These are phyloP conservation scores for Powellomyces hirtus DNA, from an alignment of 192 early-diverging fungal genomes.

Conservation along the genomic window DNA sequence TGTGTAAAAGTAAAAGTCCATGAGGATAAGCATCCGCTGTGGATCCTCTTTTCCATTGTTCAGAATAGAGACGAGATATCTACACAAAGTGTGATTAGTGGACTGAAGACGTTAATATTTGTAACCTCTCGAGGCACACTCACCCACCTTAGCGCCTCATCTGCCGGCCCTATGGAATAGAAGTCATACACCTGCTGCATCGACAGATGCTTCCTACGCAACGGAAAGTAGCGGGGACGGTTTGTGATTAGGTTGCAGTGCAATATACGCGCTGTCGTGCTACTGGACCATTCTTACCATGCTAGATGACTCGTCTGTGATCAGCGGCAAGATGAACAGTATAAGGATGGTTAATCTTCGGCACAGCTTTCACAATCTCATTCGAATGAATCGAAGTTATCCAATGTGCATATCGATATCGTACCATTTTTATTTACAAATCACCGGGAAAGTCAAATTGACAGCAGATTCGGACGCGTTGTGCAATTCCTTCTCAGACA, in stretches of 20 bases:
- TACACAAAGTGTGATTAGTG: not conserved
- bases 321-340: too few relatives aligned
- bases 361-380: too few relatives aligned
- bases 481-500: too few relatives aligned
- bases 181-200: conserved; percentile 54
- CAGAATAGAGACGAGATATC: conserved; percentile 27
- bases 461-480: too few relatives aligned
- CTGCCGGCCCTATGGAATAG: conserved; percentile 24
- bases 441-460: too few relatives aligned
- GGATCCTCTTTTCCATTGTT: conserved; percentile 3
- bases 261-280: not conserved
- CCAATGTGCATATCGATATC: too few relatives aligned
- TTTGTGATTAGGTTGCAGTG: not conserved
- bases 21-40: conserved; percentile 39
- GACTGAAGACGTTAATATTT: too few relatives aligned
- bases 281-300: not conserved
- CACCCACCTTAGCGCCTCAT: conserved; percentile 31
- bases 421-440: too few relatives aligned
- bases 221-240: not conserved
- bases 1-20: conserved; percentile 55
- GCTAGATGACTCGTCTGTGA: not conserved
- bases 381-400: too few relatives aligned
- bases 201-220: conserved; percentile 40
- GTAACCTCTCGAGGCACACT: not conserved
- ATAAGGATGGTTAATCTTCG: too few relatives aligned